A percentile compares a stretch with the other conserved stretches of the same genome.
These are phyloP conservation scores for Phytopythium boreale DNA, from an alignment of 352 stramenopile genomes.

Conservation along the genomic window DNA sequence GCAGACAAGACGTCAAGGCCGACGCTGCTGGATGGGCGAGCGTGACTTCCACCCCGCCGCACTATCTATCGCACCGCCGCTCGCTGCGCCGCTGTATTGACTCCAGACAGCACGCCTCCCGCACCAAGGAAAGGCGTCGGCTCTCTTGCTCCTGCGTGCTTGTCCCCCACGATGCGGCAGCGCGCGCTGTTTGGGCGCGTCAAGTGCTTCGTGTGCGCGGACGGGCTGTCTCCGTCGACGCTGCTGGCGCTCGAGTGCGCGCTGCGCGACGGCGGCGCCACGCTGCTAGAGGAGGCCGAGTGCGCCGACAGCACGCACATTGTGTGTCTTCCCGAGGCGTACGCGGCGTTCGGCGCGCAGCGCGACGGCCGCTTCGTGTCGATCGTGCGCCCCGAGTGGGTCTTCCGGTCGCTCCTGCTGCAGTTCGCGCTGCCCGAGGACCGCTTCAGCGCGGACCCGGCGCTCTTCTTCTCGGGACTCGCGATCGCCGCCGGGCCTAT, in stretches of 20 bases:
- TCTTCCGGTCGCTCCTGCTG: conserved; percentile 69
- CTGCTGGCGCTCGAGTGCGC: conserved; percentile 52
- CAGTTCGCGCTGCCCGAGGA: conserved; percentile 61
- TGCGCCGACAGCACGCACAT: conserved; percentile 46
- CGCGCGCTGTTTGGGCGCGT: conserved; percentile 43
- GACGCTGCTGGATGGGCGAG: not conserved
- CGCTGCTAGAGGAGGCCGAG: conserved; percentile 29
- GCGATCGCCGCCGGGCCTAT: conserved; percentile 69
- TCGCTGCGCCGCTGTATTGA: not conserved
- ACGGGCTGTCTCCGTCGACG: conserved; percentile 33
- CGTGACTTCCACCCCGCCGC: not conserved
- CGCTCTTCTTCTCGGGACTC: conserved; percentile 74
- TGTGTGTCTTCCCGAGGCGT: conserved; percentile 60
- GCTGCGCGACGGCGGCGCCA: conserved; percentile 59
- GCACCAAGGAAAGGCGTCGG: not conserved
- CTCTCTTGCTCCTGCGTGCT: not conserved
- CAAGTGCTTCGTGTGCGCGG: conserved; percentile 51
- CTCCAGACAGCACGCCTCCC: no score
- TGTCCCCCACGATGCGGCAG: conserved; percentile 29
- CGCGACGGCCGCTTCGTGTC: conserved; percentile 69
- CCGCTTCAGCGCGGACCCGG: conserved; percentile 74
- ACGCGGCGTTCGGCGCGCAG: conserved; percentile 38
- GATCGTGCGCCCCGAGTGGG: conserved; percentile 77
- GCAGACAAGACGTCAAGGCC: not conserved
- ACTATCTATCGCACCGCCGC: not conserved